phyloP scores from a whole-genome alignment of 2,329 filamentous ascomycete genomes.

The Aspergillus cejpii region DNA sequence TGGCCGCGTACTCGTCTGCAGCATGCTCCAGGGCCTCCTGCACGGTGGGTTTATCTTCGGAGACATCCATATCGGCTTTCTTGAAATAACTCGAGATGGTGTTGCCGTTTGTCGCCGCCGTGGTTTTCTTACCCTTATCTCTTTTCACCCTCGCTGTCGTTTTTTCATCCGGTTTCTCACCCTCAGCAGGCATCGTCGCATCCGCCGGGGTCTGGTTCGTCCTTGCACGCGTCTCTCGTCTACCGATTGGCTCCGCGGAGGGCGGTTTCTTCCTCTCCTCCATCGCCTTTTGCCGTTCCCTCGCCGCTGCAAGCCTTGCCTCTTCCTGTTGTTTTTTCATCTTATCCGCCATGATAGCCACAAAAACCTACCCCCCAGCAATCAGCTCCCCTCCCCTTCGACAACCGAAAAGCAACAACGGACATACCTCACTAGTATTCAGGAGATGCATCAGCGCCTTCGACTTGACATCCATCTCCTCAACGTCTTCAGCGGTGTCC shows the following conservation, averaged over 20 bases:
- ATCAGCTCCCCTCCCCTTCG: not conserved
- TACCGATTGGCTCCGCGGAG: constrained; percentile 12
- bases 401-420: too few relatives aligned
- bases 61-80: constrained; percentile 51
- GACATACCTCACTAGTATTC: constrained; percentile 41
- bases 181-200: constrained; percentile 9
- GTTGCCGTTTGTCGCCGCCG: constrained; percentile 21
- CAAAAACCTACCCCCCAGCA: constrained; percentile 36
- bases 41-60: constrained; percentile 48
- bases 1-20: constrained; percentile 51
- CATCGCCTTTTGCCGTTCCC: constrained; percentile 22
- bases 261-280: constrained; percentile 24
- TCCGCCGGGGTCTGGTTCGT: constrained; percentile 17
- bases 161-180: constrained; percentile 17
- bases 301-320: constrained; percentile 34
- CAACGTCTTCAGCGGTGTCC: constrained; percentile 21
- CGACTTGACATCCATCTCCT: constrained; percentile 41
- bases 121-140: constrained; percentile 25
- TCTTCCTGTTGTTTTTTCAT: constrained; percentile 46
- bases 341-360: constrained; percentile 46
- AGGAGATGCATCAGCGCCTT: constrained; percentile 42
- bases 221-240: constrained; percentile 31
- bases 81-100: constrained; percentile 57
- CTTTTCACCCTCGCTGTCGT: constrained; percentile 21
- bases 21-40: constrained; percentile 54